phyloP scores from a whole-genome alignment of 2,329 filamentous ascomycete species.

The Thyridium curvatum region DNA sequence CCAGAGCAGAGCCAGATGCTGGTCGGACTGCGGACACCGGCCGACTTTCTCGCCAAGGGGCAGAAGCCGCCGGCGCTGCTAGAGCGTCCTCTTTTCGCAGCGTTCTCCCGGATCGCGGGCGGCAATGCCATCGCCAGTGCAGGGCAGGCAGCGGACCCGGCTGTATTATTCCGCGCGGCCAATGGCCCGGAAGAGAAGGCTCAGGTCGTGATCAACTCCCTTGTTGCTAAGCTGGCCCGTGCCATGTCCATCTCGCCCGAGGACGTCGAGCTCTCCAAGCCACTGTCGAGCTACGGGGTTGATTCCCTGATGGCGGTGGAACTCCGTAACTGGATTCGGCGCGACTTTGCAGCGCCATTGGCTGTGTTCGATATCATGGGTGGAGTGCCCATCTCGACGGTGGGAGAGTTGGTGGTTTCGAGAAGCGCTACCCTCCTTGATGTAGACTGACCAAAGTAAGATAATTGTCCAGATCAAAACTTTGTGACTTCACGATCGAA shows the following conservation, averaged over 20 bases:
- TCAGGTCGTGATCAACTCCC: conserved; percentile 12
- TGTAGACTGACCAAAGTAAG: too few relatives aligned
- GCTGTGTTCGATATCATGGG: conserved; percentile 28
- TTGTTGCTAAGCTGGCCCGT: conserved; percentile 21
- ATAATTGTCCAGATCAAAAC: too few relatives aligned
- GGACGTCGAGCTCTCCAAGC: conserved; percentile 20
- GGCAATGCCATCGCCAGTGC: background rate
- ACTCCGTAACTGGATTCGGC: conserved; percentile 32
- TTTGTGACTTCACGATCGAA: too few relatives aligned
- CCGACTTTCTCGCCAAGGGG: conserved; percentile 8
- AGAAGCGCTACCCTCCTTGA: too few relatives aligned
- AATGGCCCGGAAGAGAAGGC: conserved; percentile 2
- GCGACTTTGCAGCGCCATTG: conserved; percentile 23
- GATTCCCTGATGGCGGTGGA: conserved; percentile 38
- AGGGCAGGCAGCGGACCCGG: conserved; percentile 8
- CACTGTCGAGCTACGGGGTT: conserved; percentile 25
- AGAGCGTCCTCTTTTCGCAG: conserved; percentile 6
- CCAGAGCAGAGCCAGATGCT: conserved; percentile 6
- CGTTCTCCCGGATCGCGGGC: conserved; percentile 1
- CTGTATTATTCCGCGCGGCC: conserved; percentile 6
- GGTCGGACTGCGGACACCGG: conserved; percentile 12
- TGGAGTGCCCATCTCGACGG: too few relatives aligned
- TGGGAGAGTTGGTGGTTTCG: too few relatives aligned
- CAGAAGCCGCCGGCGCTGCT: conserved; percentile 6
- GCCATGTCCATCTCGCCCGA: conserved; percentile 21